Percentiles rank a stretch among this genome's conserved stretches.
phyloP scores from a whole-genome alignment of 164 flowering plant species.

The Buxus sempervirens region DNA sequence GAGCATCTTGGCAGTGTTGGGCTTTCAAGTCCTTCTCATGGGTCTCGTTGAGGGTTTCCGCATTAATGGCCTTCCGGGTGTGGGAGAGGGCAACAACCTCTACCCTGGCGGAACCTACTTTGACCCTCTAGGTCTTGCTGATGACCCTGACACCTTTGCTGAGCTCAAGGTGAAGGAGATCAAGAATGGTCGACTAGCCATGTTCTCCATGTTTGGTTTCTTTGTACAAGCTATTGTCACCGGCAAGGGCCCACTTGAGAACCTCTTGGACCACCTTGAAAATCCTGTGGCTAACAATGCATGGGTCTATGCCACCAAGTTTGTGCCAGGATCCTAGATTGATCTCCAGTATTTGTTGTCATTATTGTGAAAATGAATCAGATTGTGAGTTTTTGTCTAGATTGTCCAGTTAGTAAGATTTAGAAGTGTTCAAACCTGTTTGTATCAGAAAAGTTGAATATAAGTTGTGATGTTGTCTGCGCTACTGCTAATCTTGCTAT shows the following conservation, averaged over 20 bases:
- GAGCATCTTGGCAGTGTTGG: conserved; percentile 41
- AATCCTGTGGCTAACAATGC: conserved; percentile 48
- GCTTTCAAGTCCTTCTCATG: conserved; percentile 40
- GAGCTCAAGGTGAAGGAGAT: conserved; percentile 45
- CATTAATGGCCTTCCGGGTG: conserved; percentile 40
- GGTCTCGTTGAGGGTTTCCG: conserved; percentile 42
- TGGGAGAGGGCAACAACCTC: conserved; percentile 40
- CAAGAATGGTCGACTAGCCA: conserved; percentile 39
- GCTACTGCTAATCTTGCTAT: background rate
- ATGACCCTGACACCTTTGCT: conserved; percentile 36
- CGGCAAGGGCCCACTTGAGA: conserved; percentile 41
- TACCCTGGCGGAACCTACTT: conserved; percentile 45
- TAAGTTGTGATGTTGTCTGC: background rate
- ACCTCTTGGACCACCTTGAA: conserved; percentile 39
- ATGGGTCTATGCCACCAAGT: conserved; percentile 45
- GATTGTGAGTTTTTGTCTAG: background rate
- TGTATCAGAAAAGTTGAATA: background rate
- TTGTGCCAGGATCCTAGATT: conserved; percentile 36
- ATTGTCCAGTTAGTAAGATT: background rate
- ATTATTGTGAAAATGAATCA: background rate
- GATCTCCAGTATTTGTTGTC: background rate
- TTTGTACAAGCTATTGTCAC: conserved; percentile 42
- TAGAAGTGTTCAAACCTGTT: background rate
- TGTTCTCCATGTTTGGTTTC: conserved; percentile 47
- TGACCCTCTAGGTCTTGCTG: conserved; percentile 40